Evolutionary conservation across 257 asterid species (phyloP).

Genomic region (Nicotiana tabacum): DNA sequence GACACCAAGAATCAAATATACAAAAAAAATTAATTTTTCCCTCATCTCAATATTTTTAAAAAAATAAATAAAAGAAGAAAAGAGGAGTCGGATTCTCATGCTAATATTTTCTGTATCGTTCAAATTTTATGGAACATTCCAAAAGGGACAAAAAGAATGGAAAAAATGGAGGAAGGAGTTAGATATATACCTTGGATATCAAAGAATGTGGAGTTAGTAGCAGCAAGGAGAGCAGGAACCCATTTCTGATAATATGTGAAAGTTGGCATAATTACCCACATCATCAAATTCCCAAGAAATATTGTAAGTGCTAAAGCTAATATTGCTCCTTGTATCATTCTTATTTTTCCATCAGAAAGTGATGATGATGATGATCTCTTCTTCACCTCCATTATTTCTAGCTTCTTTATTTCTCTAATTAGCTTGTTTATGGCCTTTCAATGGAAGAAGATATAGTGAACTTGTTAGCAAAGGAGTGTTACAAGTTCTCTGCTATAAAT

Average conservation of each 20-base stretch:
- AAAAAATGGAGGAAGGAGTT: not conserved
- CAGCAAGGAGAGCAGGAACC: slow-evolving; percentile 65
- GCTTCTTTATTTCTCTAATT: not conserved
- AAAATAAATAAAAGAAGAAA: no score
- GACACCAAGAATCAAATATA: not conserved
- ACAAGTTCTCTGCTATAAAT: not conserved
- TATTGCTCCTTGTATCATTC: slow-evolving; percentile 46
- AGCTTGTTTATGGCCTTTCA: not conserved
- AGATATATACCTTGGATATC: slow-evolving; percentile 65
- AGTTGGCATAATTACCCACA: slow-evolving; percentile 98
- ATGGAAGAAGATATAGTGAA: not conserved
- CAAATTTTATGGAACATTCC: not conserved
- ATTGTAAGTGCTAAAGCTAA: slow-evolving; percentile 49
- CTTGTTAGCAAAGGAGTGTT: not conserved
- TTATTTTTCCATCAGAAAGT: slow-evolving; percentile 18
- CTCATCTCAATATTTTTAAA: no score
- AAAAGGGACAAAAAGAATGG: not conserved
- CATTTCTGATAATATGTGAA: slow-evolving; percentile 77
- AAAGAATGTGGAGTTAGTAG: slow-evolving; percentile 73
- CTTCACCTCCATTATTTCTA: not conserved
- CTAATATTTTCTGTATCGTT: not conserved
- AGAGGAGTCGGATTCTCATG: not conserved
- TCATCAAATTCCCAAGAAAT: slow-evolving; percentile 88
- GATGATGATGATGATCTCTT: not conserved
- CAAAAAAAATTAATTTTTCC: not conserved